Evolutionary conservation across 371 early-diverging fungal species (phyloP), one percentile per base, ranked within the genome.

Genomic region (Dichotomocladium elegans): DNA sequence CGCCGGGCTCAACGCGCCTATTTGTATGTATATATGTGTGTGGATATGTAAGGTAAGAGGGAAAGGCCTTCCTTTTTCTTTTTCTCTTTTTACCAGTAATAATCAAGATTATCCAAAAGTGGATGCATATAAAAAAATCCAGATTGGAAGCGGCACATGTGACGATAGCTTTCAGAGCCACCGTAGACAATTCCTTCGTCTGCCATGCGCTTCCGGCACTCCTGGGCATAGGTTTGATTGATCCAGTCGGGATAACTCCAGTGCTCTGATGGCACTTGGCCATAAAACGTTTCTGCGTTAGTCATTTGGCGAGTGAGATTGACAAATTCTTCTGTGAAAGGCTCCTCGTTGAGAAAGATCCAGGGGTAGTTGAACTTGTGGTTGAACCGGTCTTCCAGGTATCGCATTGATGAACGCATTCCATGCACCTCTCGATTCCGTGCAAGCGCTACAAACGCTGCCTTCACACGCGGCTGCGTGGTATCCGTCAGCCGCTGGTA

Each of bases 1-100:
- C 93, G 22, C 82, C 91, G 1, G 97, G 99, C 68, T 98, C 98
- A 17, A 98, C 82, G 3, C 99, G 77, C 95, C 95, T 94, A 44
- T 33, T 33, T n/a, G n/a, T n/a, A n/a, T n/a, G 89, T 82, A 55
- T 81, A 92, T 44, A 83, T 70, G 10, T 61, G 41, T 55, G 90
- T 55, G 6, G 85, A 59, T 33, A 77, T 81, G 51, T 89, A 88
- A 52, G 68, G 60, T 58, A 77, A 89, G 59, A 95, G n/a, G n/a
- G n/a, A n/a, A n/a, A n/a, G n/a, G n/a, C n/a, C n/a, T n/a, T n/a
- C n/a, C n/a, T 29, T 41, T 27, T 14, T 35, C 7, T 24, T 27
- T 12, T 42, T 7, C 21, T 9, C n/a, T 41, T 29, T 11, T 66
- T 86, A 92, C 99, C 98, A 98, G 69, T 95, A 98, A 65, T 89